A percentile compares a stretch with the other conserved stretches of the same genome.
Evolutionary conservation across 106 monocot species (phyloP).

Genomic region (Apostasia shenzhenica): DNA sequence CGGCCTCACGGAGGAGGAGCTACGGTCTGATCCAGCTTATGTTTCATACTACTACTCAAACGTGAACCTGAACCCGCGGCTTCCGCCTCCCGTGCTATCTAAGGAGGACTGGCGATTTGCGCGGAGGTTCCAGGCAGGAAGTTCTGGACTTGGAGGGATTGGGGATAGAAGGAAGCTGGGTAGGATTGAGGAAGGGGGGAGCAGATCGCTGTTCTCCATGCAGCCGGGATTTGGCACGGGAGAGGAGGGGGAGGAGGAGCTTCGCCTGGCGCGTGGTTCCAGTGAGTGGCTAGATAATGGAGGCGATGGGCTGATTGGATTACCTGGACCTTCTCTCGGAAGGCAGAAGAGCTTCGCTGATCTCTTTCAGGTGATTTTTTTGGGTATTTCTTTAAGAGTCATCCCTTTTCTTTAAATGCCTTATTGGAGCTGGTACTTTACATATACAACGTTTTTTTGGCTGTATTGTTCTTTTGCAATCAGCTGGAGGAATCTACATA

Average conservation of each 20-base stretch:
- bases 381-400: neutral
- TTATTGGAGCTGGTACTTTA: too few relatives aligned
- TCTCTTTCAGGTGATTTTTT: constrained; percentile 44
- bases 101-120: constrained; percentile 69
- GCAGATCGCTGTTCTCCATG: constrained; percentile 34
- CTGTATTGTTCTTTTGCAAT: too few relatives aligned
- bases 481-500: too few relatives aligned
- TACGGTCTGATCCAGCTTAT: constrained; percentile 49
- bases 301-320: constrained; percentile 47
- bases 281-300: constrained; percentile 35
- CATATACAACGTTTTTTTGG: too few relatives aligned
- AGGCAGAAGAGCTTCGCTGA: constrained; percentile 53
- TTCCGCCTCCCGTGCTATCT: constrained; percentile 65
- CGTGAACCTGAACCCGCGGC: constrained; percentile 50
- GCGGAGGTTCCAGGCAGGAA: constrained; percentile 33
- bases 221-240: constrained; percentile 24
- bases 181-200: constrained; percentile 7
- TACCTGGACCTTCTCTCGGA: constrained; percentile 35
- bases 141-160: constrained; percentile 39
- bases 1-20: constrained; percentile 33
- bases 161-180: constrained; percentile 39
- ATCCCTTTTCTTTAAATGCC: too few relatives aligned
- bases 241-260: constrained; percentile 19
- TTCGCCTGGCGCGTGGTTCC: constrained; percentile 6
- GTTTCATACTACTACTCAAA: constrained; percentile 55